These are phyloP conservation scores for Aureobasidium uvarum DNA, from an alignment of 2,329 filamentous ascomycete species.

Conservation along the genomic window DNA sequence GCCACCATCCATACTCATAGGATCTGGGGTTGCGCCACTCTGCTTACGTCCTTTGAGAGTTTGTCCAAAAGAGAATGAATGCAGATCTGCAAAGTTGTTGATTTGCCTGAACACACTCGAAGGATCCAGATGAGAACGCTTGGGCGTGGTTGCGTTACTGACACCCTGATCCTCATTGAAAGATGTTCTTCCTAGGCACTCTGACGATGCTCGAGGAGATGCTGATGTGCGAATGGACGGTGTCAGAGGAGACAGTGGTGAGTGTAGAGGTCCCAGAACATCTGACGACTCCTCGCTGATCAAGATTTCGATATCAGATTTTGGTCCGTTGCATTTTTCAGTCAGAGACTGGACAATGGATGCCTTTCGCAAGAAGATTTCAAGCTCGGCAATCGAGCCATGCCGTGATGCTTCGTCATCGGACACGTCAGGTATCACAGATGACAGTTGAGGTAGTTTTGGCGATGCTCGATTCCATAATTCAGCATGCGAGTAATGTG, in stretches of 20 bases:
- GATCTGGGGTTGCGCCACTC: not conserved
- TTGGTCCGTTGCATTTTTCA: not conserved
- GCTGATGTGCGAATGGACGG: constrained; percentile 3
- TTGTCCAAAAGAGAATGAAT: constrained; percentile 13
- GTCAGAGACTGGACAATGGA: not conserved
- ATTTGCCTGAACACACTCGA: not conserved
- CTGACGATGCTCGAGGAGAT: constrained; percentile 15
- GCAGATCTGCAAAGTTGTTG: constrained; percentile 6
- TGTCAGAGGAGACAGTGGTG: not conserved
- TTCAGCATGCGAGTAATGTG: not conserved
- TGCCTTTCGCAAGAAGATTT: not conserved
- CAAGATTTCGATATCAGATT: not conserved
- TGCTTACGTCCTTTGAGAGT: not conserved
- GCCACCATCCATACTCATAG: not conserved
- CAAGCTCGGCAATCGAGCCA: constrained; percentile 1
- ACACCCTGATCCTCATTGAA: not conserved
- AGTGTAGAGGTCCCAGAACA: constrained; percentile 14
- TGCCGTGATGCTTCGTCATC: constrained; percentile 9
- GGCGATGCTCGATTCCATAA: not conserved
- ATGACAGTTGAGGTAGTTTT: not conserved
- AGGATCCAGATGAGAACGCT: not conserved
- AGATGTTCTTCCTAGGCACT: not conserved
- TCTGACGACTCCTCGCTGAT: not conserved
- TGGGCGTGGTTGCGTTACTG: not conserved
- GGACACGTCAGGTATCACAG: constrained; percentile 12